Base-by-base conservation (phyloP, 768 basidiomycete genomes). In the Psilocybe cubensis region DNA sequence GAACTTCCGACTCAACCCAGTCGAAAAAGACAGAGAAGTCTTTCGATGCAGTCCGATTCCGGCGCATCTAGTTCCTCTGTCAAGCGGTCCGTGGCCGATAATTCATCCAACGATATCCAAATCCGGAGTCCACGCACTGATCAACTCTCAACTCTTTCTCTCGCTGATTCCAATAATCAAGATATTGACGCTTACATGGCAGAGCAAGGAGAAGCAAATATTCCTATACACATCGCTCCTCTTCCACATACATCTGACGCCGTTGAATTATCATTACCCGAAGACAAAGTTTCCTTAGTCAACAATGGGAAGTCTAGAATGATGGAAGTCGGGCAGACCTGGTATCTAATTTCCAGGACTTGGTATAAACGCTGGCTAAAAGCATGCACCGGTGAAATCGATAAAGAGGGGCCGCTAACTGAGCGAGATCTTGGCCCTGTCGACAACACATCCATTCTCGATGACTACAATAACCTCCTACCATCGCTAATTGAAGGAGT, bases 291-390 rank as follows among this genome's bases (percentile, higher is more conserved):
- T n/a, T 55, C 74, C 4, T 68, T 77, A 47, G 79, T 92, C 64
- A 70, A 82, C 20, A 69, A 72, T 4, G 77, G 77, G 12, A 81
- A 82, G 63, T 66, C 64, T 38, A 70, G 65, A 43, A 73, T 76
- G 40, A 84, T 94, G 80, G 74, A 78, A 27, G 73, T 79, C 7
- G 89, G 89, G 43, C 85, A 93, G 49, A 85, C 79, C 8, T 95
- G 93, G 93, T 94, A 84, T 73, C 73, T 96, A 47, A 78, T 96
- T 25, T 79, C 87, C 20, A 72, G 81, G 47, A 63, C 66, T 20
- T 96, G 94, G 94, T 91, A 82, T 76, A 81, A 81, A 56, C 83
- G 85, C 29, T 96, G 91, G 88, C 73, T 79, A 59, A 84, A 83
- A 64, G 92, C 91, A 10, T 88, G 88, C 66, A 79, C 83, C 0